Conservation (phyloP, 495 filamentous ascomycete species). For the Penicillium manginii region DNA sequence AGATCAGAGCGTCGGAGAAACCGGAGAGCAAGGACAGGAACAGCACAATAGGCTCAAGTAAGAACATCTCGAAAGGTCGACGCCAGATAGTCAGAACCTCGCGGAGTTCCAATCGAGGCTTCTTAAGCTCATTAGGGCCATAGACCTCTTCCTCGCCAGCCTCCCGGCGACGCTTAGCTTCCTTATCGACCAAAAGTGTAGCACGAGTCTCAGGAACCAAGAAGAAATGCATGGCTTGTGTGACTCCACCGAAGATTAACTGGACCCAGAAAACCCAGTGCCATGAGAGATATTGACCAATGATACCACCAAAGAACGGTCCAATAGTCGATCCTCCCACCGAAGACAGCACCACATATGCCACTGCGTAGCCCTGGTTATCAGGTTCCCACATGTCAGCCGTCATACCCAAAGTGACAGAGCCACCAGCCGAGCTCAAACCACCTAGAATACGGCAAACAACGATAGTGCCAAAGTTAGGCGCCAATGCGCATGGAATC, state of each 20-base stretch:
- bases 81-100: conserved; percentile 65
- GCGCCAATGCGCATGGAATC: conserved; percentile 70
- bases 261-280: conserved; percentile 82
- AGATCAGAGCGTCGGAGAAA: conserved; percentile 81
- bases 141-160: conserved; percentile 62
- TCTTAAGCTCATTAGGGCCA: conserved; percentile 64
- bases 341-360: conserved; percentile 75
- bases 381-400: conserved; percentile 79
- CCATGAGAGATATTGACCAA: conserved; percentile 68
- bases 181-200: conserved; percentile 66
- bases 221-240: conserved; percentile 67
- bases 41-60: conserved; percentile 76
- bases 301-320: conserved; percentile 78
- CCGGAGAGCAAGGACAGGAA: conserved; percentile 72
- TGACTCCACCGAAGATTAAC: conserved; percentile 70
- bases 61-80: conserved; percentile 78
- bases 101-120: conserved; percentile 51
- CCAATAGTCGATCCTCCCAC: conserved; percentile 77
- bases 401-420: conserved; percentile 81
- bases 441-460: conserved; percentile 70
- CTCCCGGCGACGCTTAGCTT: conserved; percentile 66
- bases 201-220: conserved; percentile 71
- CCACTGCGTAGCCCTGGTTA: conserved; percentile 66
- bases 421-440: conserved; percentile 74
- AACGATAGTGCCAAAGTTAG: conserved; percentile 68